Evolutionary conservation across 345 rosid species (phyloP), one percentile per base, ranked within the genome.

Genomic region (Eutrema yunnanense): DNA sequence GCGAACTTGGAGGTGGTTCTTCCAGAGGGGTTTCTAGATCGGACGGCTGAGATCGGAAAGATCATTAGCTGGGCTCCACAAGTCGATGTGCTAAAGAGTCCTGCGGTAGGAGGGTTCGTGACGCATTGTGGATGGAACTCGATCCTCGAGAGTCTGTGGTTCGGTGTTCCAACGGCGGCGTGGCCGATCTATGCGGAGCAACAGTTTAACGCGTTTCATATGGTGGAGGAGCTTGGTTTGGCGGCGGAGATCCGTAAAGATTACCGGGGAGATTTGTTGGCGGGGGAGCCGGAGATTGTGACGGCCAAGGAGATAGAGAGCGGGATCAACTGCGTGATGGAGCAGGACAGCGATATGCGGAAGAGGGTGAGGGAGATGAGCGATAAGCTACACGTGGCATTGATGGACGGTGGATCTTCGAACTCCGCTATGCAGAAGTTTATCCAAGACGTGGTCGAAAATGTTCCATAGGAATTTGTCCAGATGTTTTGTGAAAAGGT

Each of bases 91-190:
- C 43, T 88, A 3, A 78, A 61, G 6, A 83, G 76, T 71, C 60
- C 40, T 1, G 78, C 90, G 0, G 57, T 83, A 0, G 87, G 85
- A 4, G 88, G 86, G 2, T 86, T 86, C 19, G 90, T 86, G 30
- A 70, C 90, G 11, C 89, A 88, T 26, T 87, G 87, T 13, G 96
- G 90, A 9, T 89, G 92, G 90, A 87, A 89, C 73, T 89, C 96
- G 0, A 79, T 44, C 0, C 63, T 89, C 5, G 90, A 89, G 77
- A 84, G 87, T 56, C n/a, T 85, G 6, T 84, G 90, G 90, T 81
- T 79, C 10, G 84, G 83, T 0, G 86, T 85, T 14, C 88, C 86
- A 0, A 65, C 66, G 2, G 84, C 87, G 1, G 77, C 87, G 0
- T 84, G 90, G 88, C 95, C 92, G 6, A 67, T 79, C 0, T 65